Conservation (phyloP, 1,284 basidiomycete genomes). For the Caloboletus inedulis region DNA sequence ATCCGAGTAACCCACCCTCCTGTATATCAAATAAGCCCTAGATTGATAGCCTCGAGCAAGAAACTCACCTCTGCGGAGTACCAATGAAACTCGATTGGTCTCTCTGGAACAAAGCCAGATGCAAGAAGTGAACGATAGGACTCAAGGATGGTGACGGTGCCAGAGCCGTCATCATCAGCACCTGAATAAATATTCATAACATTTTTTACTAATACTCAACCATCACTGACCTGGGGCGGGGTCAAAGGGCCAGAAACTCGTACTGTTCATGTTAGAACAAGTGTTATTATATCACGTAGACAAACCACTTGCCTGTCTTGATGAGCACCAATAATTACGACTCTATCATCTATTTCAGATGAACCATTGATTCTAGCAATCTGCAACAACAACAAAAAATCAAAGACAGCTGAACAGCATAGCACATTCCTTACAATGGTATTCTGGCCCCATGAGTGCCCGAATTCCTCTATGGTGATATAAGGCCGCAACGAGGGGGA, state of each 20-base stretch:
- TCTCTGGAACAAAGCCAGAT: constrained; percentile 74
- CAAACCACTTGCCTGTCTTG: constrained; percentile 68
- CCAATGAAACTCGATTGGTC: constrained; percentile 93
- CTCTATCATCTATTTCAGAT: constrained; percentile 52
- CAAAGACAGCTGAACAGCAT: background rate
- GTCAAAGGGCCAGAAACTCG: constrained; percentile 85
- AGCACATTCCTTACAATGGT: constrained; percentile 60
- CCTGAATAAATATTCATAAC: constrained; percentile 37
- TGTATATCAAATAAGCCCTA: constrained; percentile 30
- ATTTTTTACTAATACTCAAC: background rate
- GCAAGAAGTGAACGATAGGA: constrained; percentile 80
- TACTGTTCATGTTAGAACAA: constrained; percentile 42
- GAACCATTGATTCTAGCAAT: constrained; percentile 72
- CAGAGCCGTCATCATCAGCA: constrained; percentile 89
- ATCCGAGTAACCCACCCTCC: constrained; percentile 95
- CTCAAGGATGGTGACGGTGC: constrained; percentile 90
- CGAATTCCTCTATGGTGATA: constrained; percentile 77
- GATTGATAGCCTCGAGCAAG: background rate
- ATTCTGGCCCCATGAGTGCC: constrained; percentile 91
- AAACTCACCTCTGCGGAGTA: constrained; percentile 80
- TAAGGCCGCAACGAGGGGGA: constrained; percentile 50
- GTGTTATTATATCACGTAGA: constrained; percentile 10
- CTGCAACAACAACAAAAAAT: constrained; percentile 38
- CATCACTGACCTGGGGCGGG: constrained; percentile 73
- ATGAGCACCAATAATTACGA: constrained; percentile 79